Evolutionary conservation across 164 flowering plant genomes (phyloP), one percentile per base, ranked within the genome.

Genomic region (Protea cynaroides): DNA sequence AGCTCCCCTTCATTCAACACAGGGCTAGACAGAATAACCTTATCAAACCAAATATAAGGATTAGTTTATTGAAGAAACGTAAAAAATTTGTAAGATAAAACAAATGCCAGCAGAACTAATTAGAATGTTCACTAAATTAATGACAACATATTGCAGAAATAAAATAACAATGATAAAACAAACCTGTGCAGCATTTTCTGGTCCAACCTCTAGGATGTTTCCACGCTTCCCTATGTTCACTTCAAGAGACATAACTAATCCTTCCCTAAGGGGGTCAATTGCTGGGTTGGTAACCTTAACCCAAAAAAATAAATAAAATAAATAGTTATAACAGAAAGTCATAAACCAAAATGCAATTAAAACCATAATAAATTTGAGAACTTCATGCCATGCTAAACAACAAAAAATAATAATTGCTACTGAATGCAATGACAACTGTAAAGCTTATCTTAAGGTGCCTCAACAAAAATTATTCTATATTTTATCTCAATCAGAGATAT

Each of bases 241-340:
- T 76, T 95, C 99, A 75, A 95, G 97, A 67, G 99, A 95, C 99
- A 95, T 95, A 58, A 95, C 99, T 49, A 95, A 75, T 54, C 99
- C 99, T 85, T 95, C 99, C 80, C 99, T 78, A 15, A 95, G 92
- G 53, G 99, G 99, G 62, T 95, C 99, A 72, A 95, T 95, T 15
- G 99, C 97, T 61, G 99, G 99, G 79, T 95, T 95, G 68, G 99
- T 95, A 53, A 95, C 99, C 99, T 95, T 29, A 29, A 29, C 34
- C 34, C 0, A 29, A 29, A 29, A 29, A 29, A 29, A 29, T 2
- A 29, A 29, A 29, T 2, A 29, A 29, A 29, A 29, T 2, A 29
- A 29, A 70, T 56, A 47, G 58, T 52, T 8, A 58, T 19, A 15
- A 57, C 3, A 4, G 52, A 12, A 29, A 36, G 22, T 23, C 10